A percentile compares a stretch with the other conserved stretches of the same genome.
phyloP scores from a whole-genome alignment of 371 early-diverging fungal genomes.

The Zancudomyces culisetae region DNA sequence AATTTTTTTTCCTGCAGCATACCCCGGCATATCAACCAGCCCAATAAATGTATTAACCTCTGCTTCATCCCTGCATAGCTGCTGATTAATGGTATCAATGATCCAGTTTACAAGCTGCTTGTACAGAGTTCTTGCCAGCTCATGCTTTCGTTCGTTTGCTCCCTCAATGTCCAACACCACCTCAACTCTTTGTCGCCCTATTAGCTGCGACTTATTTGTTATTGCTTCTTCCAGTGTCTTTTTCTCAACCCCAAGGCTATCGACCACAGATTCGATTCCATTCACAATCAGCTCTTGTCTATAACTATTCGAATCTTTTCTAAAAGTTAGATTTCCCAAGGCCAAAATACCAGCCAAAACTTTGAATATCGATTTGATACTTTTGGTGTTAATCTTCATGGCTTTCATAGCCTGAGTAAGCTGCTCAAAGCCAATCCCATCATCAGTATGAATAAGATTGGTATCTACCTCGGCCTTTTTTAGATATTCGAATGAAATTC shows the following conservation, averaged over 20 bases:
- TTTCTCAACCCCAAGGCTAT: constrained; percentile 58
- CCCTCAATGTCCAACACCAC: constrained; percentile 58
- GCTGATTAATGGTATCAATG: constrained; percentile 71
- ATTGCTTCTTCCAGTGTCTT: constrained; percentile 48
- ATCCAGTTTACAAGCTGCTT: constrained; percentile 72
- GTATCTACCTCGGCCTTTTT: constrained; percentile 27
- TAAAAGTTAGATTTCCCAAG: constrained; percentile 75
- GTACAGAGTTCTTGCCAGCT: constrained; percentile 57
- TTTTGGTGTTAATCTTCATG: constrained; percentile 60
- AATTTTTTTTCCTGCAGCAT: constrained; percentile 30
- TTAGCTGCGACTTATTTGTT: constrained; percentile 39
- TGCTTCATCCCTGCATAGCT: constrained; percentile 37
- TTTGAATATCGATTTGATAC: constrained; percentile 62
- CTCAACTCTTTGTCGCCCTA: constrained; percentile 66
- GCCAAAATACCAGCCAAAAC: constrained; percentile 75
- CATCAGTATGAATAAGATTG: constrained; percentile 25
- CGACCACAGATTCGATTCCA: constrained; percentile 38
- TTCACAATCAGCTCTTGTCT: constrained; percentile 35
- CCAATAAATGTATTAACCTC: constrained; percentile 47
- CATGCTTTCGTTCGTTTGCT: constrained; percentile 53
- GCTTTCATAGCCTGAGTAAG: constrained; percentile 55
- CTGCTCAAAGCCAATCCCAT: constrained; percentile 35
- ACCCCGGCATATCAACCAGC: constrained; percentile 52
- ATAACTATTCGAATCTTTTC: constrained; percentile 28
- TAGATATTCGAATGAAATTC: constrained; percentile 16